Evolutionary conservation across 225 moss, liverwort and hornwort genomes (phyloP).

Genomic region (Asterella californica): DNA sequence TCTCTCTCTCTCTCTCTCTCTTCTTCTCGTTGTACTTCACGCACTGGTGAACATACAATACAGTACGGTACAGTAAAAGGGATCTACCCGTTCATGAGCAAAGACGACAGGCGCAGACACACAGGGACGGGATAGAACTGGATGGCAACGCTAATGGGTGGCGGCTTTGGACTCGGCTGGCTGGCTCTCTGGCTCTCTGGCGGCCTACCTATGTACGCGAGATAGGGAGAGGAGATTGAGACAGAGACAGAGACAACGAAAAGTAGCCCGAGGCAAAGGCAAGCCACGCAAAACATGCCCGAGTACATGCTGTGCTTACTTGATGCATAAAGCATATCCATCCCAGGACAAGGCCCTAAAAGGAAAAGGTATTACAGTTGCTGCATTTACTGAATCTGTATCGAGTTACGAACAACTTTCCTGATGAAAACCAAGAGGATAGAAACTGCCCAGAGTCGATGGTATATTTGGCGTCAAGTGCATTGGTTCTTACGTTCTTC

Average conservation of each 20-base stretch:
- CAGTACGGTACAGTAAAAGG: not conserved
- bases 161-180: constrained; percentile 1
- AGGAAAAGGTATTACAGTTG: not conserved
- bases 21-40: not conserved
- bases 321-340: not conserved
- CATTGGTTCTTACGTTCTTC: not conserved
- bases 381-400: not conserved
- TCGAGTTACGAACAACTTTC: constrained; percentile 2
- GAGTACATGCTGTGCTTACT: not conserved
- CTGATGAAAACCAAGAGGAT: not conserved
- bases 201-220: not conserved
- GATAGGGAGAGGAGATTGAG: not conserved
- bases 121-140: not conserved
- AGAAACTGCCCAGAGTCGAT: not conserved
- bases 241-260: not conserved
- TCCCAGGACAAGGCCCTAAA: not conserved
- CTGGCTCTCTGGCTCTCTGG: not conserved
- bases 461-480: not conserved
- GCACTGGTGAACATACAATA: not conserved
- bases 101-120: not conserved
- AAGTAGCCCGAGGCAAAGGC: not conserved
- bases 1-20: not conserved
- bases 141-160: not conserved
- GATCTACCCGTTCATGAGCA: constrained; percentile 1
- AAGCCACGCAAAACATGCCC: constrained; percentile 6